Percentiles rank a stretch among this genome's conserved stretches.
phyloP scores from a whole-genome alignment of 495 filamentous ascomycete genomes.

The Penicillium argentinense region DNA sequence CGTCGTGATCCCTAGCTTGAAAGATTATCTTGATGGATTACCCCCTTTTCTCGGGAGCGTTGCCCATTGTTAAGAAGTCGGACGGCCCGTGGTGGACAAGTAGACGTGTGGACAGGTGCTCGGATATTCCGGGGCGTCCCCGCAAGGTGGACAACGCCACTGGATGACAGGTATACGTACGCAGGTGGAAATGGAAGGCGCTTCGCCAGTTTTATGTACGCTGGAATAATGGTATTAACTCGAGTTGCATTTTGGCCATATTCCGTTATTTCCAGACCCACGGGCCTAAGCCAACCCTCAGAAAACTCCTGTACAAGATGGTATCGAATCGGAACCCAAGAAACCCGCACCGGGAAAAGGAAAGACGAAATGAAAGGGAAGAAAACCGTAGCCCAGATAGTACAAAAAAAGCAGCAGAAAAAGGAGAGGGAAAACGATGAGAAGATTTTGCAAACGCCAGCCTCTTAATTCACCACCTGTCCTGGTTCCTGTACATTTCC shows the following conservation, averaged over 20 bases:
- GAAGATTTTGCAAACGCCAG: constrained; percentile 21
- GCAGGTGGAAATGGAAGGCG: too few relatives aligned
- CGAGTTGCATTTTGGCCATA: constrained; percentile 21
- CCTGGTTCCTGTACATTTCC: constrained; percentile 25
- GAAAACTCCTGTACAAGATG: constrained; percentile 43
- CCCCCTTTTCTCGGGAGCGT: neutral
- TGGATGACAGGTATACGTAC: neutral
- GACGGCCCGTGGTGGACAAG: neutral
- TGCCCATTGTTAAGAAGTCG: neutral
- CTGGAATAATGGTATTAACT: constrained; percentile 3
- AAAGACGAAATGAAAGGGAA: constrained; percentile 11
- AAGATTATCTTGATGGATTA: too few relatives aligned
- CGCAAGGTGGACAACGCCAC: constrained; percentile 9
- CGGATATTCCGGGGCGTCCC: too few relatives aligned
- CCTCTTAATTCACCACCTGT: constrained; percentile 19
- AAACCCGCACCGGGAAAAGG: constrained; percentile 20
- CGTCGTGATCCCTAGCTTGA: too few relatives aligned
- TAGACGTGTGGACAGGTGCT: neutral
- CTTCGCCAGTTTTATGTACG: too few relatives aligned
- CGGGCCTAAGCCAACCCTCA: constrained; percentile 5
- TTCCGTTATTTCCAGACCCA: constrained; percentile 24
- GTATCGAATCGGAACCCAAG: constrained; percentile 43
- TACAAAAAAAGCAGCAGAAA: constrained; percentile 19
- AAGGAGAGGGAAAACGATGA: constrained; percentile 9
- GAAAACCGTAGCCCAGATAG: constrained; percentile 18